Evolutionary conservation across 2,329 filamentous ascomycete genomes (phyloP).

Genomic region (Colletotrichum chrysophilum): DNA sequence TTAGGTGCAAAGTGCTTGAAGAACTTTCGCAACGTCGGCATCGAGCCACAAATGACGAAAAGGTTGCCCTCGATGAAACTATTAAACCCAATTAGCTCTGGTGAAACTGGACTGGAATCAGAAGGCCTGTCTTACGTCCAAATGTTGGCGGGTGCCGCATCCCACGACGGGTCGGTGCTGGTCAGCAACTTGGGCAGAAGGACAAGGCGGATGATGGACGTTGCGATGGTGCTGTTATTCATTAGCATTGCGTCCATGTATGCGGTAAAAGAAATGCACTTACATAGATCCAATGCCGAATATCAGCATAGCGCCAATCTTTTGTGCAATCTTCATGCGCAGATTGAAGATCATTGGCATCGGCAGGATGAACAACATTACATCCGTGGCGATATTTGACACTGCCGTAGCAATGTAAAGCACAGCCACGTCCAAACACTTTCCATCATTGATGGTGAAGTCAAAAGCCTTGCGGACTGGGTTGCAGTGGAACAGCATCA

Average conservation of each 20-base stretch:
- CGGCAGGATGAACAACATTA: slow-evolving; percentile 51
- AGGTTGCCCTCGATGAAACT: slow-evolving; percentile 44
- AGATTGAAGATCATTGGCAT: slow-evolving; percentile 49
- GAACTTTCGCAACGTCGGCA: slow-evolving; percentile 45
- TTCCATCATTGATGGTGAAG: slow-evolving; percentile 30
- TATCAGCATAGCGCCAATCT: slow-evolving; percentile 47
- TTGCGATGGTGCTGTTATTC: slow-evolving; percentile 3
- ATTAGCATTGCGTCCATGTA: accelerated
- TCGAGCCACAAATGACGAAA: slow-evolving; percentile 44
- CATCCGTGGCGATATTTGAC: slow-evolving; percentile 51
- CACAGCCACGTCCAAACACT: slow-evolving; percentile 49
- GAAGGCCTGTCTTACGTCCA: slow-evolving; percentile 3
- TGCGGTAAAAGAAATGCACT: not conserved
- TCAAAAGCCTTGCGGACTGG: slow-evolving; percentile 39
- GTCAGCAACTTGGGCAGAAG: slow-evolving; percentile 1
- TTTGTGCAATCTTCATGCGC: slow-evolving; percentile 50
- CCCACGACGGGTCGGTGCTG: slow-evolving; percentile 11
- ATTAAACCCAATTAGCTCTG: accelerated
- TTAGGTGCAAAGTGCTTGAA: slow-evolving; percentile 40
- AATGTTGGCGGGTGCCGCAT: slow-evolving; percentile 15
- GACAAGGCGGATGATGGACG: not conserved
- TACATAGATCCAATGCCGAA: slow-evolving; percentile 46
- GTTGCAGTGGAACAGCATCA: slow-evolving; percentile 40
- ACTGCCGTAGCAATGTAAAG: slow-evolving; percentile 55
- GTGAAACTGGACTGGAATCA: accelerated